Evolutionary conservation across 768 basidiomycete genomes (phyloP), one percentile per base, ranked within the genome.

Genomic region (Termitomyces sp.): DNA sequence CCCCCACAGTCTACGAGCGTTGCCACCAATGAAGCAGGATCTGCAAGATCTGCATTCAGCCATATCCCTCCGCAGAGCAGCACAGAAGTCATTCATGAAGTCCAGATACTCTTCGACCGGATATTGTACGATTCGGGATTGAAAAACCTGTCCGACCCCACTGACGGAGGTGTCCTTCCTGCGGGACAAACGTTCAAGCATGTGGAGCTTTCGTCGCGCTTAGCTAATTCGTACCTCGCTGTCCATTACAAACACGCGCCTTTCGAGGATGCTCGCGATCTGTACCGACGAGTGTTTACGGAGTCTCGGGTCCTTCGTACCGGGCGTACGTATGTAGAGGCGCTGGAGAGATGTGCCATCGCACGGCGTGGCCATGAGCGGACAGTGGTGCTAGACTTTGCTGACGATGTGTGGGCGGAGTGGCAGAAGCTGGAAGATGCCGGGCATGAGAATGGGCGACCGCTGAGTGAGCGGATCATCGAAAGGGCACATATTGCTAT

Each of bases 171-270:
- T 59, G 48, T 51, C 56, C 12, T 70, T 53, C 47, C 61, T 9
- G 34, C 38, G 17, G 56, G 55, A 10, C 67, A 69, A 40, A 79
- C 76, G 55, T 93, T 96, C 70, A 67, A 69, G 6, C 62, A 76
- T 53, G 89, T 95, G 34, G 47, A 69, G 6, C 65, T 89, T 50
- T 82, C 84, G 0, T 63, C 90, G 0, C 77, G 81, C 1, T 79
- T 97, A 6, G 63, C 95, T 61, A 91, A 89, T 62, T 82, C 93
- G 3, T 98, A 92, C 66, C 74, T 97, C 49, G 83, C 89, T 12
- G 88, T 95, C 0, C 81, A 86, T 66, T 89, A 89, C 65, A 70
- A 69, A 43, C 82, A 82, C 58, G 68, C 73, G 1, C 63, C 77
- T 10, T 71, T 95, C 41, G 77, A 81, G 27, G 66, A 65, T 2